Percentiles rank a stretch among this genome's conserved stretches.
These are phyloP conservation scores for Solanum sejunctum DNA, from an alignment of 257 asterid species.

Conservation along the genomic window DNA sequence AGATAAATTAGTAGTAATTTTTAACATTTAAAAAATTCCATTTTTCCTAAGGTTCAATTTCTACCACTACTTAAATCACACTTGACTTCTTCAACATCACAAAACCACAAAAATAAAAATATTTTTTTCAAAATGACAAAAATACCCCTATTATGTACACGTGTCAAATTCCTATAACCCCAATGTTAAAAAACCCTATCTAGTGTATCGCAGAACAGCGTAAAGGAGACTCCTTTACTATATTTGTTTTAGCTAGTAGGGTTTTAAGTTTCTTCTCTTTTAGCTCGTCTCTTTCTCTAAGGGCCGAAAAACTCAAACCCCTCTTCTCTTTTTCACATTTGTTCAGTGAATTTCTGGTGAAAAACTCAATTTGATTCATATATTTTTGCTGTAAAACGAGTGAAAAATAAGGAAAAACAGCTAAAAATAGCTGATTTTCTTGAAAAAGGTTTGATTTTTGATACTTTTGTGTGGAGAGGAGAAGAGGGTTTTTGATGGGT, in stretches of 20 bases:
- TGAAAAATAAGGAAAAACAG: not conserved
- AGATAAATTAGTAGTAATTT: no score
- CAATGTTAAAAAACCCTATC: not conserved
- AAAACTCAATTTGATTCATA: not conserved
- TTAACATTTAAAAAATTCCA: not conserved
- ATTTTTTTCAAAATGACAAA: not conserved
- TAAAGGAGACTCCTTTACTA: not conserved
- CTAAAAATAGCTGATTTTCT: not conserved
- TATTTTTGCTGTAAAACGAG: not conserved
- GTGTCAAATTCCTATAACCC: not conserved
- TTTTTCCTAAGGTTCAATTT: not conserved
- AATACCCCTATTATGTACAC: not conserved
- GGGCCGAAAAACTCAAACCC: conserved; percentile 2
- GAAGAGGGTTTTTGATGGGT: not conserved
- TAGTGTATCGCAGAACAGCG: not conserved
- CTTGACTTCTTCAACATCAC: not conserved
- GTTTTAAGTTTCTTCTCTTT: conserved; percentile 1
- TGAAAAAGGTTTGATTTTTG: not conserved
- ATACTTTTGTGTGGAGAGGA: not conserved
- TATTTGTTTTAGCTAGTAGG: not conserved
- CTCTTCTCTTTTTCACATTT: not conserved
- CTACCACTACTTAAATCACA: not conserved
- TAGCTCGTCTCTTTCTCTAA: not conserved
- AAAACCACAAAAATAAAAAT: not conserved
- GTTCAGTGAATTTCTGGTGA: not conserved